A percentile compares a stretch with the other conserved stretches of the same genome.
phyloP scores from a whole-genome alignment of 352 stramenopile genomes.

The Pythium brachiatum region DNA sequence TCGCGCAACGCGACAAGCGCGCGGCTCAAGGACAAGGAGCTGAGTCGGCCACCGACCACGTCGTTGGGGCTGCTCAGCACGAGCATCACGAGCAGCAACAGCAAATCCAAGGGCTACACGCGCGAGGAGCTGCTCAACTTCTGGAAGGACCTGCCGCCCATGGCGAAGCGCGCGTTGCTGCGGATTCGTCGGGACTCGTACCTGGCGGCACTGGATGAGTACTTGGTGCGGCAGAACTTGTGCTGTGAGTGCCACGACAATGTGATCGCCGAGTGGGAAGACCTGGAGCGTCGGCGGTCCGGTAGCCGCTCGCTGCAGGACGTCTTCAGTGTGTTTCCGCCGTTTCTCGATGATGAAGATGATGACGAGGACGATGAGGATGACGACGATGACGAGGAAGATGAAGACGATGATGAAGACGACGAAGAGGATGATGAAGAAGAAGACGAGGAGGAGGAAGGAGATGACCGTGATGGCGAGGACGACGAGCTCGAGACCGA shows the following conservation, averaged over 20 bases:
- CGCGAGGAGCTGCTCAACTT: conserved; percentile 80
- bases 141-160: conserved; percentile 66
- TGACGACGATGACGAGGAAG: conserved; percentile 48
- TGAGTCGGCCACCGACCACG: conserved; percentile 17
- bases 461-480: conserved; percentile 9
- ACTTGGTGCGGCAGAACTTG: conserved; percentile 71
- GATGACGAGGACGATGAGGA: conserved; percentile 64
- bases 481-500: conserved; percentile 22
- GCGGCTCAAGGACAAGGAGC: neutral
- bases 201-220: conserved; percentile 65
- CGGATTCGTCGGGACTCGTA: conserved; percentile 73
- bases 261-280: conserved; percentile 78
- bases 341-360: conserved; percentile 69
- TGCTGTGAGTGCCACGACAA: conserved; percentile 86
- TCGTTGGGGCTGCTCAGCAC: conserved; percentile 22
- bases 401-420: conserved; percentile 53
- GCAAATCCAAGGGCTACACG: conserved; percentile 48
- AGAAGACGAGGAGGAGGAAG: conserved; percentile 19
- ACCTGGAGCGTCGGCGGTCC: conserved; percentile 63
- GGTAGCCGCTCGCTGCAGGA: conserved; percentile 69
- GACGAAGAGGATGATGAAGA: conserved; percentile 28
- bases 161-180: conserved; percentile 63
- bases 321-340: conserved; percentile 73
- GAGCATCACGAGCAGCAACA: conserved; percentile 24
- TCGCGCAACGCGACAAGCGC: neutral